Percentiles rank a stretch among this genome's conserved stretches.
phyloP scores from a whole-genome alignment of 129 eudicot species.

The Centella asiatica region DNA sequence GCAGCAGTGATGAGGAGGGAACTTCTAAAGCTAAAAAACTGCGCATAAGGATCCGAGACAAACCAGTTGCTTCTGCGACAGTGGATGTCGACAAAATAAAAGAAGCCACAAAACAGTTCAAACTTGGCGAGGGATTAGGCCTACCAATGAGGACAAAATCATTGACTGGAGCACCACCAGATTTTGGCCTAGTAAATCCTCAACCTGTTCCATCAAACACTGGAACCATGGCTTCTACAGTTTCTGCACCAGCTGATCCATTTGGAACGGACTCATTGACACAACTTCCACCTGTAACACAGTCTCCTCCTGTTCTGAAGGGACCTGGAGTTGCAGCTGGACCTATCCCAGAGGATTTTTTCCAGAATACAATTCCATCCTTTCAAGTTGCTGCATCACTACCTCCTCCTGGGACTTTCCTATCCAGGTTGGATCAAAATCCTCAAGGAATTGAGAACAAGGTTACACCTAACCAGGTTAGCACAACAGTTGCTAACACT shows the following conservation, averaged over 20 bases:
- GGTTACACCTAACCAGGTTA: slow-evolving; percentile 36
- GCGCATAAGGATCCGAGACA: slow-evolving; percentile 62
- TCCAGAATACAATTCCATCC: slow-evolving; percentile 91
- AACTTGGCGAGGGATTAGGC: slow-evolving; percentile 53
- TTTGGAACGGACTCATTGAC: slow-evolving; percentile 54
- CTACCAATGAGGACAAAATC: slow-evolving; percentile 83
- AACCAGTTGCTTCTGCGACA: slow-evolving; percentile 62
- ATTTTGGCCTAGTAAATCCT: slow-evolving; percentile 41
- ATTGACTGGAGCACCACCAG: slow-evolving; percentile 55
- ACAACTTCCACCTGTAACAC: slow-evolving; percentile 44
- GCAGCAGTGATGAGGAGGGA: slow-evolving; percentile 94
- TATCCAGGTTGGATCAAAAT: slow-evolving; percentile 66
- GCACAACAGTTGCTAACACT: slow-evolving; percentile 29
- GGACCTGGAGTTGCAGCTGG: slow-evolving; percentile 73
- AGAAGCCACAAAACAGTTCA: slow-evolving; percentile 91
- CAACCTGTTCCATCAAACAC: slow-evolving; percentile 39
- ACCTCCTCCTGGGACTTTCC: slow-evolving; percentile 75
- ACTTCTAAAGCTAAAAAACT: slow-evolving; percentile 68
- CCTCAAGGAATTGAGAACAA: slow-evolving; percentile 42
- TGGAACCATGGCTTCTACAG: slow-evolving; percentile 27
- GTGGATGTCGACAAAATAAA: slow-evolving; percentile 88
- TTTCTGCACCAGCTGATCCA: slow-evolving; percentile 45
- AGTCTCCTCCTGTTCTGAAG: slow-evolving; percentile 32
- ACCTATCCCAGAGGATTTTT: slow-evolving; percentile 97
- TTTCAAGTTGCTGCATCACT: slow-evolving; percentile 86